Conservation (phyloP, 208 protist species). For the Novymonas esmeraldas region DNA sequence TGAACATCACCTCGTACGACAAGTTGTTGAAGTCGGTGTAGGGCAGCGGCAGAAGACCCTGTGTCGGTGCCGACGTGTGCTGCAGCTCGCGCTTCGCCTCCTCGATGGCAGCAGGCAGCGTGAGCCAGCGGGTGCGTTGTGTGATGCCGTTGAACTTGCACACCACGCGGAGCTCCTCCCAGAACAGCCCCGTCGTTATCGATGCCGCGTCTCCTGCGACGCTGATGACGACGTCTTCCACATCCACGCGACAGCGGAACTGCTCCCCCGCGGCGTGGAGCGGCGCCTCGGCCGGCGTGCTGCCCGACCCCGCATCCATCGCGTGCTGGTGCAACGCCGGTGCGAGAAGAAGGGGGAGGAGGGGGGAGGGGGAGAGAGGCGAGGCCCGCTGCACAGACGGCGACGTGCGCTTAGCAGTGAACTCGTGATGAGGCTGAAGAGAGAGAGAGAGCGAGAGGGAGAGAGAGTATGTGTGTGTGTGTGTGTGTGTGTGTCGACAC, state of each 20-base stretch:
- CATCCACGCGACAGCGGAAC: conserved; percentile 49
- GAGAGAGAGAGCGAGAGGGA: too few relatives aligned
- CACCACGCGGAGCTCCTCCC: conserved; percentile 60
- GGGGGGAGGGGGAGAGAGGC: background rate
- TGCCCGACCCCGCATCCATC: background rate
- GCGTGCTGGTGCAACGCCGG: background rate
- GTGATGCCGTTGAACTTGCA: conserved; percentile 44
- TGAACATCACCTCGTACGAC: conserved; percentile 62
- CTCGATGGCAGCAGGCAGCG: conserved; percentile 40
- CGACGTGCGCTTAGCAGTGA: too few relatives aligned
- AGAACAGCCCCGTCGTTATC: conserved; percentile 32
- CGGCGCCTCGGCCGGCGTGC: background rate
- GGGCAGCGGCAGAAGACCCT: conserved; percentile 28
- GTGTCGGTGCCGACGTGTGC: conserved; percentile 10
- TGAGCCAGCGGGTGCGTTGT: conserved; percentile 61
- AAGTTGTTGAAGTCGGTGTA: conserved; percentile 55
- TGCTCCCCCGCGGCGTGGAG: conserved; percentile 21
- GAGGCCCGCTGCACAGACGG: too few relatives aligned
- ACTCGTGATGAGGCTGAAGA: too few relatives aligned
- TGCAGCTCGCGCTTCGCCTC: conserved; percentile 17
- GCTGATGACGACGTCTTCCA: conserved; percentile 55
- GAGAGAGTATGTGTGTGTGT: too few relatives aligned
- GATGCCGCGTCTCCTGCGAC: conserved; percentile 26
- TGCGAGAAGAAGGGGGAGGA: background rate
- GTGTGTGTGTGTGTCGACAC: too few relatives aligned